Percentiles rank a stretch among this genome's conserved stretches.
Evolutionary conservation across 192 early-diverging fungal genomes (phyloP).

Genomic region (Coemansia sp.): DNA sequence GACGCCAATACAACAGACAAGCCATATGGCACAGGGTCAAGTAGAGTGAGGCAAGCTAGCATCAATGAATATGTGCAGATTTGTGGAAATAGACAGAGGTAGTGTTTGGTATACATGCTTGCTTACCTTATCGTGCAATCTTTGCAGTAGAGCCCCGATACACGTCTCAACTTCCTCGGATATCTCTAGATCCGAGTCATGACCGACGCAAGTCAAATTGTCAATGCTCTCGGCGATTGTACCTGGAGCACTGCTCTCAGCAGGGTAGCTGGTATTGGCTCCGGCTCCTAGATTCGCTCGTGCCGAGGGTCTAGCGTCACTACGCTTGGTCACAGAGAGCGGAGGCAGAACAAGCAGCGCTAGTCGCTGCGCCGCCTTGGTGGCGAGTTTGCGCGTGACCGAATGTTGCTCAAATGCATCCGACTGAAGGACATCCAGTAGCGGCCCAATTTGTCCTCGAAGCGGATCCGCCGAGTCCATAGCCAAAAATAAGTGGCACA

Average conservation of each 20-base stretch:
- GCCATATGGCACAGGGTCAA: not conserved
- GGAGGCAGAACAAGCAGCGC: constrained; percentile 79
- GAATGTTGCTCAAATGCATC: constrained; percentile 64
- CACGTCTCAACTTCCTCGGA: constrained; percentile 81
- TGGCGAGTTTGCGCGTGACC: constrained; percentile 73
- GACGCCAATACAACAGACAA: not conserved
- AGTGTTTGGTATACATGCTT: constrained; percentile 7
- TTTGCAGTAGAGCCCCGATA: constrained; percentile 79
- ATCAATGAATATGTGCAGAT: not conserved
- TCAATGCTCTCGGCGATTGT: not conserved
- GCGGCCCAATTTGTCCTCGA: constrained; percentile 10
- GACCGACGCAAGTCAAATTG: not conserved
- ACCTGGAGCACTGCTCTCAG: not conserved
- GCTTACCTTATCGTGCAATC: constrained; percentile 74
- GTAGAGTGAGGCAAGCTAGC: not conserved
- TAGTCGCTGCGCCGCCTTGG: constrained; percentile 82
- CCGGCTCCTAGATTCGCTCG: constrained; percentile 15
- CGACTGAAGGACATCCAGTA: constrained; percentile 44
- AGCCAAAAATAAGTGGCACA: constrained; percentile 42
- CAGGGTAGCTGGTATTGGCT: not conserved
- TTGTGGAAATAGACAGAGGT: not conserved
- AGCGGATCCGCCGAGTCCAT: constrained; percentile 31
- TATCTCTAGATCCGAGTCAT: constrained; percentile 68
- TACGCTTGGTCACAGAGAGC: constrained; percentile 60
- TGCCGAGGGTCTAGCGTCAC: constrained; percentile 47